Base-by-base conservation (phyloP, 305 asterid genomes). In the Rubia tinctorum region DNA sequence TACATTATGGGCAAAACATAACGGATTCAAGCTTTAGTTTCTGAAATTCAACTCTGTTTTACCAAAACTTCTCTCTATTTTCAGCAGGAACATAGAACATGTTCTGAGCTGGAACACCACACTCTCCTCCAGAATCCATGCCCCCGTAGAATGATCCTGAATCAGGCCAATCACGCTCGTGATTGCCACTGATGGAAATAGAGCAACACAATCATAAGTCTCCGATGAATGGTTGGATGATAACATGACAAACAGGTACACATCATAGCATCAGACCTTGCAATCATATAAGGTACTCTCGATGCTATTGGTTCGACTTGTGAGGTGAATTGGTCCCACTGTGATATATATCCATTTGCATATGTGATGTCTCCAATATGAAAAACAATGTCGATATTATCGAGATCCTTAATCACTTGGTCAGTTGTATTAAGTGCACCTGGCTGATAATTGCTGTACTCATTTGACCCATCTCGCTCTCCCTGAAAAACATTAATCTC, bases 251-350 rank as follows among this genome's bases (percentile, higher is more conserved):
- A n/a, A n/a, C n/a, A n/a, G n/a, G n/a, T n/a, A n/a, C n/a, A n/a
- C n/a, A n/a, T n/a, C n/a, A n/a, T n/a, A n/a, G n/a, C n/a, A n/a
- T 15, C 15, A 47, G 60, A 91, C 98, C 98, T 94, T 43, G 97
- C 96, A 45, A 94, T 79, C 99, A 94, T 94, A 86, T 91, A 94
- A 1, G 99, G 99, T 43, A 89, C 91, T 64, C 86, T 85, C 40
- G 98, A 92, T 82, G 98, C 86, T 56, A 94, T 85, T 1, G 93
- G 97, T 79, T 94, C 97, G 20, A 94, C 72, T 81, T 92, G 97
- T 74, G 99, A 79, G 78, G 98, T 92, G 82, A 95, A 95, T 76
- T 92, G 99, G 81, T 95, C 99, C 99, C 99, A 92, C 73, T 95
- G 97, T 5, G 99, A 95, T 72, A 95, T 74, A 75, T 95, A 95